A percentile compares a stretch with the other conserved stretches of the same genome.
These are phyloP conservation scores for Fusarium equiseti DNA, from an alignment of 2,329 filamentous ascomycete genomes.

Conservation along the genomic window DNA sequence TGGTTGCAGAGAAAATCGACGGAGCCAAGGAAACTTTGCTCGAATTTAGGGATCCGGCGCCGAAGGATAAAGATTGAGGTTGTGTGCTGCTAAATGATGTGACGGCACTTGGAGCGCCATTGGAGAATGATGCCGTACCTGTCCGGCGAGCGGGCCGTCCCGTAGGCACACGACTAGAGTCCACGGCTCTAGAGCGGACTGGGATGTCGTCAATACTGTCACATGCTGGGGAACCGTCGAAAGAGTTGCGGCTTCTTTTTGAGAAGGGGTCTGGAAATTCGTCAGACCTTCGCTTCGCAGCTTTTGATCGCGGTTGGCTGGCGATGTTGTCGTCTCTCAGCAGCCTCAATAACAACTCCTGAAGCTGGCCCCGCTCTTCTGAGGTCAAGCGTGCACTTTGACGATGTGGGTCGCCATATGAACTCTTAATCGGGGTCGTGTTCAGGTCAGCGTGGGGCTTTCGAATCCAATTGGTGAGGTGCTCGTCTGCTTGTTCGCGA, in stretches of 20 bases:
- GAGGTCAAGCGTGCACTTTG: slow-evolving; percentile 27
- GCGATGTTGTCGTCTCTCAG: slow-evolving; percentile 30
- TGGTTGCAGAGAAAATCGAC: slow-evolving; percentile 51
- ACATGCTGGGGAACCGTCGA: slow-evolving; percentile 6
- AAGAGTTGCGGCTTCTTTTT: slow-evolving; percentile 37
- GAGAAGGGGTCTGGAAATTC: slow-evolving; percentile 32
- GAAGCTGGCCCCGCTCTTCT: slow-evolving; percentile 45
- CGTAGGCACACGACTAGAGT: slow-evolving; percentile 9
- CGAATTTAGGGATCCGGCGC: slow-evolving; percentile 47
- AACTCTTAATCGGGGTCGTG: slow-evolving; percentile 29
- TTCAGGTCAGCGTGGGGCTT: slow-evolving; percentile 40
- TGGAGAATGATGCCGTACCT: slow-evolving; percentile 27
- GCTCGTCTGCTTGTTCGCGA: slow-evolving; percentile 35
- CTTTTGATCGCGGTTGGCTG: slow-evolving; percentile 16
- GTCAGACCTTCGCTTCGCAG: slow-evolving; percentile 41
- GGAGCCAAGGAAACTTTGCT: slow-evolving; percentile 51
- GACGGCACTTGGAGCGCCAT: slow-evolving; percentile 11
- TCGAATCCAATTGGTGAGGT: slow-evolving; percentile 37
- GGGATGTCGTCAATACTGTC: slow-evolving; percentile 39
- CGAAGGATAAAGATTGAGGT: slow-evolving; percentile 29
- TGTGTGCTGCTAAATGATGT: slow-evolving; percentile 26
- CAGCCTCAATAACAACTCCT: slow-evolving; percentile 40
- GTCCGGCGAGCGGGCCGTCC: slow-evolving; percentile 31
- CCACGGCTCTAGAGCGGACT: slow-evolving; percentile 38
- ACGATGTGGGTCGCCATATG: slow-evolving; percentile 39